phyloP scores from a whole-genome alignment of 352 stramenopile genomes.

The Pythium sp. region DNA sequence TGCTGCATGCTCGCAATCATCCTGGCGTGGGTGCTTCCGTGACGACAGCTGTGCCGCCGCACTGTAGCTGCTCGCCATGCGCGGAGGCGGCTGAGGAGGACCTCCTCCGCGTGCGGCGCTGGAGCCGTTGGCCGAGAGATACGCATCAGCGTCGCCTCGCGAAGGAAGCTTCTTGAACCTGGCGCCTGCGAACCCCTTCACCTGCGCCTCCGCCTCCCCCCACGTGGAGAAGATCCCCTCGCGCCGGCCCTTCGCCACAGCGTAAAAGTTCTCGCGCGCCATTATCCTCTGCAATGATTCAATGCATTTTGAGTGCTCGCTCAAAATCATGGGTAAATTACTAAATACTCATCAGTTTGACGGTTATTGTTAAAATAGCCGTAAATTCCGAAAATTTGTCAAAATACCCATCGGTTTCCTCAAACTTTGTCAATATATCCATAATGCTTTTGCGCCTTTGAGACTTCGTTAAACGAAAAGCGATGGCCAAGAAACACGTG shows the following conservation, averaged over 20 bases:
- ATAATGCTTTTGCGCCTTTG: no score
- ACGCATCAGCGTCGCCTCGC: conserved; percentile 41
- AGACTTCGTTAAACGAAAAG: no score
- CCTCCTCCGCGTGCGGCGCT: neutral
- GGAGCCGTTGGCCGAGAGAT: conserved; percentile 24
- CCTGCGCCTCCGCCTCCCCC: conserved; percentile 38
- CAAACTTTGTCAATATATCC: no score
- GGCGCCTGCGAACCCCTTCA: conserved; percentile 51
- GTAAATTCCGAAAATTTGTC: no score
- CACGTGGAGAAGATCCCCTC: conserved; percentile 60
- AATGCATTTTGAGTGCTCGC: neutral
- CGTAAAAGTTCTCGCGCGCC: conserved; percentile 50
- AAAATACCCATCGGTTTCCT: no score
- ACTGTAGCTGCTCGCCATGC: neutral
- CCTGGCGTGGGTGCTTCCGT: conserved; percentile 3
- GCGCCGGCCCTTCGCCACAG: conserved; percentile 47
- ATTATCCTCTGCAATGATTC: conserved; percentile 8
- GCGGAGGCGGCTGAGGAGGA: neutral
- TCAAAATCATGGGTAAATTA: no score
- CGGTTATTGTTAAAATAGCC: no score
- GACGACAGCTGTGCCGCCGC: neutral
- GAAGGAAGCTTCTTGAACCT: conserved; percentile 71
- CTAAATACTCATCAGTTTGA: no score
- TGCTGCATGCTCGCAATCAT: conserved; percentile 6
- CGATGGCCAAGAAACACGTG: no score